Evolutionary conservation across 331 rosid species (phyloP).

Genomic region (Pyrus hybrid): DNA sequence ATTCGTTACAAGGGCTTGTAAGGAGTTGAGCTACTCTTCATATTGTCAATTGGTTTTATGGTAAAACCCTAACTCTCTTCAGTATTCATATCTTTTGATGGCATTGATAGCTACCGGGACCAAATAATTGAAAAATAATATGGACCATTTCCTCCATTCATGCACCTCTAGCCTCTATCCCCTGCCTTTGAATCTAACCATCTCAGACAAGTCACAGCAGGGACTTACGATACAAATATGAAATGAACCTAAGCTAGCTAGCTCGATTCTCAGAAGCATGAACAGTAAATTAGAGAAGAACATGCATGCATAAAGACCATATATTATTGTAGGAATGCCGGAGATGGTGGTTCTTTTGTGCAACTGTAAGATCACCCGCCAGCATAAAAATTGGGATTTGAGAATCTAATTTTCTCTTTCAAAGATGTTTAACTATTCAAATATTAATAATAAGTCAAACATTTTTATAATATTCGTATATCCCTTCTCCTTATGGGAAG

Average conservation of each 20-base stretch:
- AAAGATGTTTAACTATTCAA: background rate
- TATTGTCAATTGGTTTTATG: too few species aligned
- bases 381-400: slow-evolving; percentile 13
- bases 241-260: background rate
- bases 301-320: background rate
- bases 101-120: too few species aligned
- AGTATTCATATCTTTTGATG: too few species aligned
- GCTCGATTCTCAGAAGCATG: background rate
- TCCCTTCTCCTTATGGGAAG: background rate
- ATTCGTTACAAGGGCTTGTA: too few species aligned
- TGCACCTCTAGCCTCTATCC: background rate
- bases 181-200: background rate
- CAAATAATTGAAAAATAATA: too few species aligned
- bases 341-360: slow-evolving; percentile 4
- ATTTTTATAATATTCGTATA: background rate
- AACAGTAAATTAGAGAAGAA: background rate
- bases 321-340: slow-evolving; percentile 8
- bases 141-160: background rate
- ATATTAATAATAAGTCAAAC: background rate
- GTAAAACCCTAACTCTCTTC: too few species aligned
- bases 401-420: background rate
- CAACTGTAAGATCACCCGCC: background rate
- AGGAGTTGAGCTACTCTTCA: too few species aligned
- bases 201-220: background rate
- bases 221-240: background rate